A percentile compares a stretch with the other conserved stretches of the same genome.
Conservation (phyloP, 2,329 filamentous ascomycete species). For the Hypoxylon sp. region DNA sequence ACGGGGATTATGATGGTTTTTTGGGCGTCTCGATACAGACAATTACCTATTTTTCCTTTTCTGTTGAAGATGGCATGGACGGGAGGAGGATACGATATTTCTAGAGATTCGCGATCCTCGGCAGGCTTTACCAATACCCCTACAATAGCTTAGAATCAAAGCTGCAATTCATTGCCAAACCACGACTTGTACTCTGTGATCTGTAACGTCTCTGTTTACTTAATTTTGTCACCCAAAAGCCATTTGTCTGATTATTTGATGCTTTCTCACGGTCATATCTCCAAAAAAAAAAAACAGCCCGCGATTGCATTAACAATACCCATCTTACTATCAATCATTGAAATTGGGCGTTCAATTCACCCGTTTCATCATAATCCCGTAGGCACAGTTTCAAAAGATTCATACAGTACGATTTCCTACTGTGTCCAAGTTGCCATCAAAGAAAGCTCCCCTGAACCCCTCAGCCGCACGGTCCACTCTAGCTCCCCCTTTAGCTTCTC, state of each 20-base stretch:
- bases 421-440: constrained; percentile 3
- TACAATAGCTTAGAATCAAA: constrained; percentile 46
- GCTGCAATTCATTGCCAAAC: constrained; percentile 33
- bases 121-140: constrained; percentile 44
- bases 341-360: too few species aligned
- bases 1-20: constrained; percentile 14
- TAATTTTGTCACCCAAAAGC: too few species aligned
- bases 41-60: constrained; percentile 31
- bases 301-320: too few species aligned
- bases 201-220: too few species aligned
- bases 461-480: background rate
- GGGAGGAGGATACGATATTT: constrained; percentile 33
- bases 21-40: constrained; percentile 33
- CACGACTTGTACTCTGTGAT: too few species aligned
- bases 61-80: constrained; percentile 34
- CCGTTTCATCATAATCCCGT: too few species aligned
- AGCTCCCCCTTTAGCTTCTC: background rate
- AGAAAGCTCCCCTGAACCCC: background rate
- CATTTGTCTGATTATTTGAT: background rate
- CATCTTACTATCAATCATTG: too few species aligned
- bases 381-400: too few species aligned
- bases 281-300: too few species aligned
- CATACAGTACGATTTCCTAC: background rate
- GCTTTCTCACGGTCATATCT: too few species aligned
- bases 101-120: constrained; percentile 15